Conservation (phyloP, 495 filamentous ascomycete species). For the Collariella sp. region DNA sequence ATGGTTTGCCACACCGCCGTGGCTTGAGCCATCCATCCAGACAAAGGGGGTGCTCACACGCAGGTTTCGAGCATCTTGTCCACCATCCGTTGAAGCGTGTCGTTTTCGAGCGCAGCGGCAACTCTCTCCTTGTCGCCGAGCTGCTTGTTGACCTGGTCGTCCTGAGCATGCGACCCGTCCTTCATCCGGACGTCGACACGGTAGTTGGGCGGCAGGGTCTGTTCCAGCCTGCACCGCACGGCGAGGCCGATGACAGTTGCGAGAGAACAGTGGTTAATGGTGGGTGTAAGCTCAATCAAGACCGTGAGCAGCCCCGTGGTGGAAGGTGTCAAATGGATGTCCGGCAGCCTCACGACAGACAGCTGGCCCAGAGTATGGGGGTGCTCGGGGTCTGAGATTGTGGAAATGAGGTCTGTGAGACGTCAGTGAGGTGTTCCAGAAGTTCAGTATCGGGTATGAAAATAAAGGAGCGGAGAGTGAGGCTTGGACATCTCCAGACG, state of each 20-base stretch:
- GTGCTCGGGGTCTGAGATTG: slow-evolving; percentile 93
- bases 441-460: too few species aligned
- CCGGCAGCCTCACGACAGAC: slow-evolving; percentile 85
- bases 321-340: slow-evolving; percentile 70
- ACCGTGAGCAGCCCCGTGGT: slow-evolving; percentile 46
- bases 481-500: neutral
- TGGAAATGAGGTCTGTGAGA: slow-evolving; percentile 75
- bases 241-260: slow-evolving; percentile 95
- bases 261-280: slow-evolving; percentile 91
- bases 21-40: neutral
- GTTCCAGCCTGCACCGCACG: slow-evolving; percentile 81
- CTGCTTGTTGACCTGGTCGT: slow-evolving; percentile 92
- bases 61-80: slow-evolving; percentile 91
- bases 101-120: slow-evolving; percentile 89
- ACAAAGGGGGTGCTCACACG: slow-evolving; percentile 13
- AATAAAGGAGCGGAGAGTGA: too few species aligned
- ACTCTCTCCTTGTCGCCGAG: slow-evolving; percentile 93
- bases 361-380: slow-evolving; percentile 86
- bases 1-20: neutral
- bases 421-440: slow-evolving; percentile 34
- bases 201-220: slow-evolving; percentile 85
- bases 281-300: slow-evolving; percentile 79
- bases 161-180: slow-evolving; percentile 89
- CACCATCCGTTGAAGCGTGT: slow-evolving; percentile 75
- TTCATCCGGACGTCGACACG: slow-evolving; percentile 90